These are phyloP conservation scores for Pichia sp. DNA, from an alignment of 1,139 yeast genomes.

Conservation along the genomic window DNA sequence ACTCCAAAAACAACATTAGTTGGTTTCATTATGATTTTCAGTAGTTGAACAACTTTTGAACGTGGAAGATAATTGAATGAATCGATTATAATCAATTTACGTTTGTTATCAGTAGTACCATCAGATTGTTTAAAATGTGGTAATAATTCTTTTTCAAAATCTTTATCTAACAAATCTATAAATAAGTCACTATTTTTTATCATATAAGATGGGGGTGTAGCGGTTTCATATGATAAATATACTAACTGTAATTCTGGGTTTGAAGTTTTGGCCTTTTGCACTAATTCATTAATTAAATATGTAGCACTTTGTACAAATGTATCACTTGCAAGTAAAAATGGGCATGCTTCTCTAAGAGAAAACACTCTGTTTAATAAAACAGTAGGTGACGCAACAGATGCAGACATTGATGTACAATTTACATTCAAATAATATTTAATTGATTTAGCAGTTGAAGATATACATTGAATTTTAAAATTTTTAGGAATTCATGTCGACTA, in stretches of 20 bases:
- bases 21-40: slow-evolving; percentile 52
- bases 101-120: neutral
- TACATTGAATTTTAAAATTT: too few species aligned
- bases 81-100: slow-evolving; percentile 50
- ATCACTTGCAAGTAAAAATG: slow-evolving; percentile 65
- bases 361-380: slow-evolving; percentile 58
- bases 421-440: neutral
- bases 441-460: too few species aligned
- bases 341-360: slow-evolving; percentile 63
- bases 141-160: slow-evolving; percentile 11
- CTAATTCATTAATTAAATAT: slow-evolving; percentile 50
- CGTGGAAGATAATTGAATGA: slow-evolving; percentile 54
- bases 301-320: slow-evolving; percentile 62
- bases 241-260: slow-evolving; percentile 27
- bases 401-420: slow-evolving; percentile 18
- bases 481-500: too few species aligned
- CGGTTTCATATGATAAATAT: slow-evolving; percentile 60
- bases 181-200: slow-evolving; percentile 30
- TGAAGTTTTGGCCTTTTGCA: slow-evolving; percentile 33
- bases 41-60: slow-evolving; percentile 43
- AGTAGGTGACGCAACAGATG: slow-evolving; percentile 40
- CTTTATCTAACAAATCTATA: slow-evolving; percentile 38
- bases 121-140: neutral
- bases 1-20: slow-evolving; percentile 50
- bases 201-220: slow-evolving; percentile 41